These are phyloP conservation scores for Albophoma yamanashiensis DNA, from an alignment of 2,329 filamentous ascomycete genomes.

Conservation along the genomic window DNA sequence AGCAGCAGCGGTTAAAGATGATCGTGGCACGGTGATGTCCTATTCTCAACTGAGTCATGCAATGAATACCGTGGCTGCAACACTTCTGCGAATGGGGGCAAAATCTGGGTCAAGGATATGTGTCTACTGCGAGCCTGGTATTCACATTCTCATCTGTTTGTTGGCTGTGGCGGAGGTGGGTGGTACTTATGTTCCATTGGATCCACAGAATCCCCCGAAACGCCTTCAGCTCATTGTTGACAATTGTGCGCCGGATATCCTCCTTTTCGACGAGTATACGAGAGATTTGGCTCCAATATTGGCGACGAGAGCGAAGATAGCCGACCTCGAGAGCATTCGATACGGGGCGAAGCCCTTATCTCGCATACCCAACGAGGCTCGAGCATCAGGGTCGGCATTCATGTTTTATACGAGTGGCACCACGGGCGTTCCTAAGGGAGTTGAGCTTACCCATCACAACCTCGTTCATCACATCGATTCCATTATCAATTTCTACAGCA, in stretches of 20 bases:
- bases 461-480: not conserved
- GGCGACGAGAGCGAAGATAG: not conserved
- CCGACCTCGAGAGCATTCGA: not conserved
- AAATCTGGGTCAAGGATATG: not conserved
- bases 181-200: not conserved
- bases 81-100: not conserved
- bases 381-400: not conserved
- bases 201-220: not conserved
- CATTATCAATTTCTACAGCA: not conserved
- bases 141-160: not conserved
- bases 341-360: not conserved
- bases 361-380: not conserved
- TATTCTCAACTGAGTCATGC: not conserved
- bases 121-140: not conserved
- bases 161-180: not conserved
- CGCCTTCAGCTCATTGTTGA: not conserved
- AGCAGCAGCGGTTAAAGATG: conserved; percentile 1
- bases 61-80: not conserved
- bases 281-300: not conserved
- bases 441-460: not conserved
- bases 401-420: conserved; percentile 1
- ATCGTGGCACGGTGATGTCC: not conserved
- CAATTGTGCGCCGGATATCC: not conserved
- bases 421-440: not conserved
- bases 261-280: not conserved